Percentiles rank a stretch among this genome's conserved stretches.
phyloP scores from a whole-genome alignment of 345 rosid genomes.

The Alliaria petiolata region DNA sequence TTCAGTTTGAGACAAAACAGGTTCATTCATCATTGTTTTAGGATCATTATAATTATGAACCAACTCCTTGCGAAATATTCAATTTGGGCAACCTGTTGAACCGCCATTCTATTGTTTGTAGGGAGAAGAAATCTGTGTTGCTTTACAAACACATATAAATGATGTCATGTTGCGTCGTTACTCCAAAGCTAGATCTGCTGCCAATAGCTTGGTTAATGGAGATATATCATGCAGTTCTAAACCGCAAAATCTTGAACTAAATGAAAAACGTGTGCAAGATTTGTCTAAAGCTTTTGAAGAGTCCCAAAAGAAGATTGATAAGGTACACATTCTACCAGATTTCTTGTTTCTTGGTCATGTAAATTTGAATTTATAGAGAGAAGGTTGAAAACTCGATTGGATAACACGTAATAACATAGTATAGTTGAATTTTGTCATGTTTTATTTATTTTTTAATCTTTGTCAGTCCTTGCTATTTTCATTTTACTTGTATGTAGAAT shows the following conservation, averaged over 20 bases:
- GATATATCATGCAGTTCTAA: constrained; percentile 59
- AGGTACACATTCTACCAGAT: constrained; percentile 38
- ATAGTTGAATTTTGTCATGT: not conserved
- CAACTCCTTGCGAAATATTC: not conserved
- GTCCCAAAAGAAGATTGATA: constrained; percentile 61
- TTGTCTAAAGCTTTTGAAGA: constrained; percentile 75
- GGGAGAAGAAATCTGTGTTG: constrained; percentile 99
- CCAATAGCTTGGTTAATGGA: constrained; percentile 62
- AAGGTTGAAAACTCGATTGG: not conserved
- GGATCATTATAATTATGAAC: not conserved
- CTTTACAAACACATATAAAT: constrained; percentile 97
- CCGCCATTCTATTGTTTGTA: constrained; percentile 27
- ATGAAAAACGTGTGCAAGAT: constrained; percentile 77
- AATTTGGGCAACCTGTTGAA: constrained; percentile 11
- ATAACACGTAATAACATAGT: not conserved
- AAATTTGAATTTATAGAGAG: constrained; percentile 3
- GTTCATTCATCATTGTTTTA: constrained; percentile 31
- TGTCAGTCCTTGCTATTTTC: not conserved
- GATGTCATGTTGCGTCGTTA: constrained; percentile 99
- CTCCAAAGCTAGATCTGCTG: constrained; percentile 80
- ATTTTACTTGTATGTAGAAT: not conserved
- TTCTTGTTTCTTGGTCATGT: not conserved
- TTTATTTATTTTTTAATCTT: too few species aligned
- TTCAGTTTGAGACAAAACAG: constrained; percentile 99
- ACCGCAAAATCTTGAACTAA: constrained; percentile 52